Evolutionary conservation across 2,329 filamentous ascomycete species (phyloP), one percentile per base, ranked within the genome.

Genomic region (Penicillium sp.): DNA sequence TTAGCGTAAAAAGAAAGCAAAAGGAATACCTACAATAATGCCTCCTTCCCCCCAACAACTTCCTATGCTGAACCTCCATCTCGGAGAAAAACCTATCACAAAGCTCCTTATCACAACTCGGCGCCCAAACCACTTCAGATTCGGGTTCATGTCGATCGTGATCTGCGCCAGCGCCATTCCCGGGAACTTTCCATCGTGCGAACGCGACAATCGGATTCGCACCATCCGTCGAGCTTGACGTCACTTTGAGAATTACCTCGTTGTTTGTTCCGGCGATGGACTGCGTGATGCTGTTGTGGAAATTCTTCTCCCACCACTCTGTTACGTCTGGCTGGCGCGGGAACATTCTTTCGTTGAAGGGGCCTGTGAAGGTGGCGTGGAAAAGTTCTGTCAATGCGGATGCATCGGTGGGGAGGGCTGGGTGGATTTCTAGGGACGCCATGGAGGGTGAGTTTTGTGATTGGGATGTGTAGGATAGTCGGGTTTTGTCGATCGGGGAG

Each of bases 1-100:
- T 37, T 0, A 34, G 2, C n/a, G n/a, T n/a, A n/a, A n/a, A 39
- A 28, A 16, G 18, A 18, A 22, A 29, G 16, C 37, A 16, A 35
- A 31, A 41, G n/a, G 27, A 18, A 29, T 40, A 57, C 57, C 12
- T 57, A 66, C 64, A 62, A 37, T 61, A 64, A 54, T 64, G 59
- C 36, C 49, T 45, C 29, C 53, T 54, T 0, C 35, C 46, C 1
- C 49, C 48, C 61, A 66, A 64, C 28, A 55, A 35, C 27, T 46
- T 18, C 12, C 27, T 19, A 44, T 56, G 52, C n/a, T 49, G 36
- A 11, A 22, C 40, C n/a, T 47, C 46, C 56, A 63, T 62, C 2
- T 38, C 54, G 1, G 19, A 48, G 29, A 66, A 61, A 37, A 64
- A 61, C 10, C 14, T 6, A 7, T 52, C 52, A 22, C 62, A 63